phyloP scores from a whole-genome alignment of 768 basidiomycete genomes.

The Gelatoporia subvermispora region DNA sequence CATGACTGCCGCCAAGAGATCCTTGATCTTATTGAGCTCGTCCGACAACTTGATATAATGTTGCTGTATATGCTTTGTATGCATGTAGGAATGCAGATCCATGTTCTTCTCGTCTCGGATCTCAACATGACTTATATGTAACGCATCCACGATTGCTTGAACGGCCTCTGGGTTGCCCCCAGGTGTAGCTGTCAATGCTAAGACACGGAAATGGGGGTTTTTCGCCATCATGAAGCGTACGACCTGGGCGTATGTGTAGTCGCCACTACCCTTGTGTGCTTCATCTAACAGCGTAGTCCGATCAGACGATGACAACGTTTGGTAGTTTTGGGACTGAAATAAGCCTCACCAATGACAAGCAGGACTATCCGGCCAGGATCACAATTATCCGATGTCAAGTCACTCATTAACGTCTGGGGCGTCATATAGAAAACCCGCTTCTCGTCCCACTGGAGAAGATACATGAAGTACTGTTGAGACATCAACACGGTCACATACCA shows the following conservation, averaged over 20 bases:
- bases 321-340: no score
- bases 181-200: slow-evolving; percentile 95
- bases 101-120: slow-evolving; percentile 88
- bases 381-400: slow-evolving; percentile 66
- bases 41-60: slow-evolving; percentile 74
- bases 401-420: slow-evolving; percentile 90
- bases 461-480: not conserved
- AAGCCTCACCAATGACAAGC: slow-evolving; percentile 71
- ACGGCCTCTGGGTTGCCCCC: slow-evolving; percentile 83
- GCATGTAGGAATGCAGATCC: slow-evolving; percentile 81
- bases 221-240: slow-evolving; percentile 89
- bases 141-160: slow-evolving; percentile 82
- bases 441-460: slow-evolving; percentile 58
- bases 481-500: slow-evolving; percentile 39
- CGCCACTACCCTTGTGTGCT: slow-evolving; percentile 90
- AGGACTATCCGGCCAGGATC: slow-evolving; percentile 80
- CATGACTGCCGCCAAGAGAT: slow-evolving; percentile 69
- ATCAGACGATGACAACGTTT: no score
- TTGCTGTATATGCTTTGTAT: slow-evolving; percentile 82
- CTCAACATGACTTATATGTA: slow-evolving; percentile 94
- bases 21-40: slow-evolving; percentile 59
- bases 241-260: slow-evolving; percentile 88
- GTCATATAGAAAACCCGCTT: slow-evolving; percentile 95
- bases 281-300: slow-evolving; percentile 60
- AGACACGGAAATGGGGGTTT: slow-evolving; percentile 87